Evolutionary conservation across 1,284 basidiomycete species (phyloP).

Genomic region (Leccinum glutinopallens): DNA sequence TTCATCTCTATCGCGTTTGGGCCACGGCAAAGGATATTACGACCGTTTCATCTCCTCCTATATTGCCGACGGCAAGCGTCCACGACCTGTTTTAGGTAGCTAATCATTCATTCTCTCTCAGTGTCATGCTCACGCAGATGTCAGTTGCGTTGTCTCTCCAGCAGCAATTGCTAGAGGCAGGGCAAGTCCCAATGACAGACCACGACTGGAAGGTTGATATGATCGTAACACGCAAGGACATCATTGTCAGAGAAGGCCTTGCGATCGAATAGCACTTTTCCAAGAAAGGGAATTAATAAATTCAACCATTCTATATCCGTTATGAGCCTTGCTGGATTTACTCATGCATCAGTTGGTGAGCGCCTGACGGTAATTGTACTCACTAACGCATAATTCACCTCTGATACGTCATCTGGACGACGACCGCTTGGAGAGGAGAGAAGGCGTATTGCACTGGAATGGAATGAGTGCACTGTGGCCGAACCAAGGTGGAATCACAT

Average conservation of each 20-base stretch:
- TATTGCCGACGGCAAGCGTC: slow-evolving; percentile 38
- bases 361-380: slow-evolving; percentile 31
- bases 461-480: slow-evolving; percentile 17
- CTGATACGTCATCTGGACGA: slow-evolving; percentile 11
- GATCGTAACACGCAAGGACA: slow-evolving; percentile 58
- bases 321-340: slow-evolving; percentile 25
- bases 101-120: slow-evolving; percentile 18
- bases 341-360: slow-evolving; percentile 16
- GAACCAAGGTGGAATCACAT: slow-evolving; percentile 27
- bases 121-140: slow-evolving; percentile 17
- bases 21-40: slow-evolving; percentile 82
- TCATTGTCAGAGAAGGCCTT: slow-evolving; percentile 25
- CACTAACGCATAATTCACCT: slow-evolving; percentile 32
- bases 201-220: slow-evolving; percentile 72
- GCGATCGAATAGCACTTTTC: slow-evolving; percentile 21
- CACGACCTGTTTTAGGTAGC: slow-evolving; percentile 57
- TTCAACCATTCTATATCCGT: slow-evolving; percentile 20
- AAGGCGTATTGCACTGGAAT: slow-evolving; percentile 33
- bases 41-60: slow-evolving; percentile 70
- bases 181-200: slow-evolving; percentile 55
- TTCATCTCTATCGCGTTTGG: slow-evolving; percentile 64
- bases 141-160: slow-evolving; percentile 65
- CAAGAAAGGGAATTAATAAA: slow-evolving; percentile 3
- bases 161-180: slow-evolving; percentile 62
- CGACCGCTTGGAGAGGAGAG: slow-evolving; percentile 33